Conservation (phyloP, 768 basidiomycete genomes). For the Kwoniella europaea region DNA sequence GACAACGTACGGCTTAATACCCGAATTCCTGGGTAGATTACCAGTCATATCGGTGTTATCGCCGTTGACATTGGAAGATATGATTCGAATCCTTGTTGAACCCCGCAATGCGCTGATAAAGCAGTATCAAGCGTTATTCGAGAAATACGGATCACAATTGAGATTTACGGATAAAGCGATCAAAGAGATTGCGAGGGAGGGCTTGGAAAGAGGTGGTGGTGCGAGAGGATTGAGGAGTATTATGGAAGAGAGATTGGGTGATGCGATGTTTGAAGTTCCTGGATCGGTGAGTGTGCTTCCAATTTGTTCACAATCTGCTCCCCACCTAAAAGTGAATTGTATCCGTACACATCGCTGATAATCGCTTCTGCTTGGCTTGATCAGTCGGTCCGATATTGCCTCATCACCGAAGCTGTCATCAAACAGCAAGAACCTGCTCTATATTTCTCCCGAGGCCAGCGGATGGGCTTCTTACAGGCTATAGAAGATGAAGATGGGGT, state of each 20-base stretch:
- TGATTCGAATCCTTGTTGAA: conserved; percentile 87
- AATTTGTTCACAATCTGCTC: too few relatives aligned
- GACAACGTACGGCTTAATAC: conserved; percentile 89
- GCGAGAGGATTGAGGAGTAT: conserved; percentile 88
- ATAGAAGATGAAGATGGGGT: conserved; percentile 48
- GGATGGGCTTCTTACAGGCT: conserved; percentile 42
- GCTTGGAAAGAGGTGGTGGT: conserved; percentile 81
- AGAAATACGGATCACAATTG: conserved; percentile 81
- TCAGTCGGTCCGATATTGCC: conserved; percentile 79
- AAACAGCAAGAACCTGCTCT: conserved; percentile 68
- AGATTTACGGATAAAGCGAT: conserved; percentile 81
- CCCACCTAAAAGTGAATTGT: background rate
- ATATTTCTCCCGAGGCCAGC: conserved; percentile 68
- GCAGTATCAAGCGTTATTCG: conserved; percentile 84
- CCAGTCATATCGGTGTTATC: conserved; percentile 86
- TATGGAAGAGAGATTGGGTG: conserved; percentile 81
- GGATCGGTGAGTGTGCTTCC: conserved; percentile 42
- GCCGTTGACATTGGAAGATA: conserved; percentile 76
- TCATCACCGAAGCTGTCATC: conserved; percentile 75
- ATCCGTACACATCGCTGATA: background rate
- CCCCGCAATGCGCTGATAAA: conserved; percentile 88
- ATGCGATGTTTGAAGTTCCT: conserved; percentile 75
- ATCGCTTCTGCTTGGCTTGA: background rate
- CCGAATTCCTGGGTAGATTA: conserved; percentile 91
- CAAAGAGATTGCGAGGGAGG: conserved; percentile 78